Evolutionary conservation across 1,284 basidiomycete species (phyloP).

Genomic region (Cryptococcus sp.): DNA sequence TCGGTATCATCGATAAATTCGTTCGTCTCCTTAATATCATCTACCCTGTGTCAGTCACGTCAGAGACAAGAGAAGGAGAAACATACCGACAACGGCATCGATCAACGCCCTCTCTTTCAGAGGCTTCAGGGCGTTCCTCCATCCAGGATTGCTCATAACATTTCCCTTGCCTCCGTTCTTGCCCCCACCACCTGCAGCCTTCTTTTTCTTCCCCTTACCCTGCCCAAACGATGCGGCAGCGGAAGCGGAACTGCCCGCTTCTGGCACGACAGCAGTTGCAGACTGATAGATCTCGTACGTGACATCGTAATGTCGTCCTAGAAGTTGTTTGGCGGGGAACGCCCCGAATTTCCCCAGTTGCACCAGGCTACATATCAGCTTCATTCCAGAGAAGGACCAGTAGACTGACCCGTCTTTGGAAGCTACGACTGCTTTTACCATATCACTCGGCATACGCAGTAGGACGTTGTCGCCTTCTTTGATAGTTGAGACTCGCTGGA

Average conservation of each 20-base stretch:
- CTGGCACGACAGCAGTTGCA: neutral
- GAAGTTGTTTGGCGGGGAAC: constrained; percentile 46
- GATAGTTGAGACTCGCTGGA: constrained; percentile 40
- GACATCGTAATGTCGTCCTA: constrained; percentile 50
- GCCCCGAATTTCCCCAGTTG: constrained; percentile 51
- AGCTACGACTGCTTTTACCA: constrained; percentile 48
- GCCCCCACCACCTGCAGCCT: constrained; percentile 15
- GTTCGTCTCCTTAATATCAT: constrained; percentile 45
- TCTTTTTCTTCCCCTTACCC: constrained; percentile 35
- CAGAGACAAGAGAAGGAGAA: neutral
- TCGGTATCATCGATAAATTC: constrained; percentile 56
- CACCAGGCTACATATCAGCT: neutral
- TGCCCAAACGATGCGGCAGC: constrained; percentile 23
- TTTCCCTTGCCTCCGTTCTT: neutral
- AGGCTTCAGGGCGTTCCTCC: constrained; percentile 37
- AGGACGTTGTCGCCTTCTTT: constrained; percentile 49
- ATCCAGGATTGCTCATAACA: constrained; percentile 15
- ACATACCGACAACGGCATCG: constrained; percentile 37
- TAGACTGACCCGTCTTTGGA: constrained; percentile 38
- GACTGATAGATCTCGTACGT: constrained; percentile 47
- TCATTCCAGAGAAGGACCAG: neutral
- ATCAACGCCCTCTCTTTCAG: constrained; percentile 29
- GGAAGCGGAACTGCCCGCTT: constrained; percentile 1
- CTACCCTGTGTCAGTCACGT: constrained; percentile 15
- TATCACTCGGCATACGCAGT: constrained; percentile 48